A percentile compares a stretch with the other conserved stretches of the same genome.
phyloP scores from a whole-genome alignment of 1,284 basidiomycete genomes.

The Puccinia triticina region DNA sequence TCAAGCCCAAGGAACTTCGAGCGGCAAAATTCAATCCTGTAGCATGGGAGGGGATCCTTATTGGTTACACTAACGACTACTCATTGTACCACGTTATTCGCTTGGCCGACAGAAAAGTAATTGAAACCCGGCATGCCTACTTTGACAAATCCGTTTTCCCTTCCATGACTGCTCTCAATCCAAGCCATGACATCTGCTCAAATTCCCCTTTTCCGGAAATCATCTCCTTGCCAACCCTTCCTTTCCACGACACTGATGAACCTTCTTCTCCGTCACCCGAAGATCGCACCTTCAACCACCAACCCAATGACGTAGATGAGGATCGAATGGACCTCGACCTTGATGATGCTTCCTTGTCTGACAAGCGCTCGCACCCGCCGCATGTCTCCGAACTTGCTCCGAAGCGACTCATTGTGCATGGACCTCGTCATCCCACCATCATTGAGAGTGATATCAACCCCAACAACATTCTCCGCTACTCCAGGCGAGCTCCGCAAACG shows the following conservation, averaged over 20 bases:
- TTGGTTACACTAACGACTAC: conserved; percentile 15
- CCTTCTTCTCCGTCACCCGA: background rate
- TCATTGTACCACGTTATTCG: background rate
- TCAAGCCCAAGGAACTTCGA: background rate
- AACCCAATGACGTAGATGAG: too few species aligned
- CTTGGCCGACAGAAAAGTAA: too few species aligned
- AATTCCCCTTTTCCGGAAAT: background rate
- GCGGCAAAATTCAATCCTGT: conserved; percentile 10
- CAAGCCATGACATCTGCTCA: background rate
- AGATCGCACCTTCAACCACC: too few species aligned
- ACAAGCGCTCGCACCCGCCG: too few species aligned
- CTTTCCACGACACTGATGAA: background rate
- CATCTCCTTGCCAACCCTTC: too few species aligned
- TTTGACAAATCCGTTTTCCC: conserved; percentile 30
- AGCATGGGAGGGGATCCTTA: background rate
- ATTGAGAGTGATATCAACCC: too few species aligned
- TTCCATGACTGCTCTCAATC: background rate
- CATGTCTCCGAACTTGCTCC: too few species aligned
- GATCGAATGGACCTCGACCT: too few species aligned
- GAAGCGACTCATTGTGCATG: too few species aligned
- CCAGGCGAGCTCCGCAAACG: background rate
- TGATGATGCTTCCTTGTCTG: too few species aligned
- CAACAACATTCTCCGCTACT: background rate
- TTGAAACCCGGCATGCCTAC: too few species aligned
- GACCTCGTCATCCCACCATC: background rate